A percentile compares a stretch with the other conserved stretches of the same genome.
Evolutionary conservation across 129 eudicot species (phyloP).

Genomic region (Gnaphalium uliginosum): DNA sequence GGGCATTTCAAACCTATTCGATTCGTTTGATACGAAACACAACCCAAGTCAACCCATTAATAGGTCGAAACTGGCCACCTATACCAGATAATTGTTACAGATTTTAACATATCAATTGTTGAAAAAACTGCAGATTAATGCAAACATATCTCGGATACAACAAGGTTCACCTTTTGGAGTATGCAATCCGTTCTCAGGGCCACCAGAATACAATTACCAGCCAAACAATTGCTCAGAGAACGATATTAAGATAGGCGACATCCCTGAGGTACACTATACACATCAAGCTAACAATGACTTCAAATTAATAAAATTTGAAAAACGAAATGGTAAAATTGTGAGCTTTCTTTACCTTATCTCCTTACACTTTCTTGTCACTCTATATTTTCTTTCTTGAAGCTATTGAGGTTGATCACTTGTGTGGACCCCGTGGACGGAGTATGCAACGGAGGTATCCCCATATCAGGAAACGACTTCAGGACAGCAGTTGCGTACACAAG

Average conservation of each 20-base stretch:
- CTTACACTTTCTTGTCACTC: constrained; percentile 17
- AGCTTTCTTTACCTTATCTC: neutral
- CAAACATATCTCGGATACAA: constrained; percentile 51
- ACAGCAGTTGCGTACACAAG: constrained; percentile 57
- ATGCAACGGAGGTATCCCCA: constrained; percentile 71
- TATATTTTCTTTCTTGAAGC: constrained; percentile 32
- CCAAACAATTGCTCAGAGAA: constrained; percentile 68
- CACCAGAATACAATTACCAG: constrained; percentile 63
- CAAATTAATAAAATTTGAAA: neutral
- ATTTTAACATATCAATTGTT: constrained; percentile 4
- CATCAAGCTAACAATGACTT: neutral
- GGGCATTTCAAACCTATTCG: neutral
- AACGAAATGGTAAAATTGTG: neutral
- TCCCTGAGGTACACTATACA: constrained; percentile 57
- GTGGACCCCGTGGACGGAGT: constrained; percentile 37
- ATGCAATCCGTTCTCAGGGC: constrained; percentile 89
- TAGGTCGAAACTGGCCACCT: neutral
- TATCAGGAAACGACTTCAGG: constrained; percentile 43
- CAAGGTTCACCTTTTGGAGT: constrained; percentile 53
- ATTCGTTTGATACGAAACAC: neutral
- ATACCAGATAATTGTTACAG: neutral
- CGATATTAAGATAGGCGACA: constrained; percentile 66
- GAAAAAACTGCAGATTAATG: constrained; percentile 60
- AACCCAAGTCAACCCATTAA: neutral
- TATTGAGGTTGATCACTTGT: constrained; percentile 57